Conservation (phyloP, 169 alveolate genomes). For the Babesia bovis region DNA sequence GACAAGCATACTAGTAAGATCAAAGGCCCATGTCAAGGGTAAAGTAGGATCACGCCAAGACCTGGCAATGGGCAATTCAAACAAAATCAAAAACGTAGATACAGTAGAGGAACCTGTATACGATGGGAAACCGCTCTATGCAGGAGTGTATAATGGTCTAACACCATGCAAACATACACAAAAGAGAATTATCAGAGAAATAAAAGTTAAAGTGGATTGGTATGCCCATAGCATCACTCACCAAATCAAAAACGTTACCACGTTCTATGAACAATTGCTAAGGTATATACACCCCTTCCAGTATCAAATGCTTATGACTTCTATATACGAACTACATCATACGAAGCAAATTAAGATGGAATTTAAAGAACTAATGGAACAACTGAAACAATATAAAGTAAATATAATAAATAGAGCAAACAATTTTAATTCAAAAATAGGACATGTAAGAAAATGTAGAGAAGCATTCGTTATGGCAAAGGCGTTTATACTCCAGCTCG, state of each 20-base stretch:
- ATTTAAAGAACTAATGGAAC: slow-evolving; percentile 37
- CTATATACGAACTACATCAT: slow-evolving; percentile 29
- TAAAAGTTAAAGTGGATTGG: slow-evolving; percentile 62
- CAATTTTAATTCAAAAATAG: slow-evolving; percentile 32
- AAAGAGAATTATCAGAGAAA: slow-evolving; percentile 54
- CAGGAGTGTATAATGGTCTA: slow-evolving; percentile 67
- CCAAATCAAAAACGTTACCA: slow-evolving; percentile 49
- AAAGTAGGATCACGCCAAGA: slow-evolving; percentile 51
- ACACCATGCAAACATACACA: slow-evolving; percentile 54
- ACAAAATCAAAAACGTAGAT: slow-evolving; percentile 39
- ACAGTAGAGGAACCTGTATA: slow-evolving; percentile 10
- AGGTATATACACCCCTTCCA: slow-evolving; percentile 69
- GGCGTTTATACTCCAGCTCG: slow-evolving; percentile 50
- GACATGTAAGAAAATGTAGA: slow-evolving; percentile 37
- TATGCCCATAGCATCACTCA: slow-evolving; percentile 60
- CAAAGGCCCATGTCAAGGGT: slow-evolving; percentile 70
- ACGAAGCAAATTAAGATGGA: slow-evolving; percentile 17
- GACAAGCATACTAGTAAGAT: slow-evolving; percentile 35
- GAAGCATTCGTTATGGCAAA: slow-evolving; percentile 61
- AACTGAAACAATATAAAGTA: slow-evolving; percentile 16
- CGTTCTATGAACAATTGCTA: slow-evolving; percentile 47
- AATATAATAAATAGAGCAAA: slow-evolving; percentile 26
- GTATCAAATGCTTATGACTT: slow-evolving; percentile 58
- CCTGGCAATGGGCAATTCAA: slow-evolving; percentile 52
- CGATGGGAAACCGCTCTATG: slow-evolving; percentile 37